Conservation (phyloP, 2,329 filamentous ascomycete genomes). For the Ophiostoma australiae region DNA sequence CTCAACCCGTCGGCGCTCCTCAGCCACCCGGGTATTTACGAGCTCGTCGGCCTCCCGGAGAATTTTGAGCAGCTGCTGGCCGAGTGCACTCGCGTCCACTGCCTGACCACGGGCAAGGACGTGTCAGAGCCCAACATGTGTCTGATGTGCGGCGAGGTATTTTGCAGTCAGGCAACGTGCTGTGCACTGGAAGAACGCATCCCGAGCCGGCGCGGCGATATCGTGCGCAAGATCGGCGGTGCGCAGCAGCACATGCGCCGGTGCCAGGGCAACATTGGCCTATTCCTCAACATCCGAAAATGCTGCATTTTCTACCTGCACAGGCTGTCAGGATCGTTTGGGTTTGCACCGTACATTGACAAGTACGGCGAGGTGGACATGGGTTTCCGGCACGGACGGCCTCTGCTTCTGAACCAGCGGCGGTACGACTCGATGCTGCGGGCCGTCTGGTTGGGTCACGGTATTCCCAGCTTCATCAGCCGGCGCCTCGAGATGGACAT, state of each 20-base stretch:
- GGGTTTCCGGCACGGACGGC: slow-evolving; percentile 80
- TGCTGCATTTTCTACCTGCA: slow-evolving; percentile 88
- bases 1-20: slow-evolving; percentile 42
- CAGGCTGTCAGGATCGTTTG: slow-evolving; percentile 74
- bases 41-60: slow-evolving; percentile 85
- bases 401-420: slow-evolving; percentile 88
- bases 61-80: slow-evolving; percentile 91
- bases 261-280: slow-evolving; percentile 82
- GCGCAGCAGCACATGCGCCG: slow-evolving; percentile 78
- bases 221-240: slow-evolving; percentile 57
- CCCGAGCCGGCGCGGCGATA: slow-evolving; percentile 36
- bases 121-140: slow-evolving; percentile 87
- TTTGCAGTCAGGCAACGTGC: slow-evolving; percentile 90
- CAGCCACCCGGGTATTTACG: slow-evolving; percentile 87
- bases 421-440: slow-evolving; percentile 85
- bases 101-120: slow-evolving; percentile 86
- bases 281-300: slow-evolving; percentile 96
- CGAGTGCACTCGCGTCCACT: slow-evolving; percentile 76
- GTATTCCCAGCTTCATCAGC: slow-evolving; percentile 82
- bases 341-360: slow-evolving; percentile 87
- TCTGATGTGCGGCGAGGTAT: slow-evolving; percentile 92
- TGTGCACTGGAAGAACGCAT: slow-evolving; percentile 63
- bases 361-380: slow-evolving; percentile 92
- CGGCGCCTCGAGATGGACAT: slow-evolving; percentile 90
- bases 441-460: slow-evolving; percentile 79